Evolutionary conservation across 805 yeast genomes (phyloP), one percentile per base, ranked within the genome.

Genomic region (Saturnispora sekii): DNA sequence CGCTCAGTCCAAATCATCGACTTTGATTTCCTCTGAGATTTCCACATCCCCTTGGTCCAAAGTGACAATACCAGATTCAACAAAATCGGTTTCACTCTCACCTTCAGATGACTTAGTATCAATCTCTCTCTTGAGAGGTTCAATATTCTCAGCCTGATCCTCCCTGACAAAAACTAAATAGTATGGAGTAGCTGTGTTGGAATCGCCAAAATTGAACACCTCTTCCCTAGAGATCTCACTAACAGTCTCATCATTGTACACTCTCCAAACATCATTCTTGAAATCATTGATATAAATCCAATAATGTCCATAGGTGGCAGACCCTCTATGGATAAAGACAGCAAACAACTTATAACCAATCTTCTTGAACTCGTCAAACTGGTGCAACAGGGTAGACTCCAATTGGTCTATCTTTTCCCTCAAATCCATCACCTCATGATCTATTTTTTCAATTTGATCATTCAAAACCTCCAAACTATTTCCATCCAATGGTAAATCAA

Each of bases 191-290:
- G 97, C 96, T 0, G 87, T 81, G 59, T 87, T 87, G 0, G 76
- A 80, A 38, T 70, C 74, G 29, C 63, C 66, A 48, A 79, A 79
- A 58, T 84, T 79, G 61, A 81, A 74, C 3, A 84, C 84, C 57
- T 83, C 87, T 17, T 68, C 70, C 1, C 70, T 66, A 0, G 77
- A 66, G 1, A 84, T 96, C 51, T 82, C 94, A 2, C 87, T 77
- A n/a, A 93, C 95, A n/a, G 73, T 72, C 56, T 93, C 97, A 65
- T 93, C 98, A 58, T 93, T 93, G 62, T 93, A 93, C 66, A 87
- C 89, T 49, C 96, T 70, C 76, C 79, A 93, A 16, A 84, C 65
- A 28, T 75, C 72, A 15, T 72, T 69, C 50, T 72, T 72, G 3
- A 79, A 76, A 62, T 93, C 97, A 48, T 76, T 77, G 50, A 93